Percentiles rank a stretch among this genome's conserved stretches.
These are phyloP conservation scores for Albatrellus ellisii DNA, from an alignment of 768 basidiomycete species.

Conservation along the genomic window DNA sequence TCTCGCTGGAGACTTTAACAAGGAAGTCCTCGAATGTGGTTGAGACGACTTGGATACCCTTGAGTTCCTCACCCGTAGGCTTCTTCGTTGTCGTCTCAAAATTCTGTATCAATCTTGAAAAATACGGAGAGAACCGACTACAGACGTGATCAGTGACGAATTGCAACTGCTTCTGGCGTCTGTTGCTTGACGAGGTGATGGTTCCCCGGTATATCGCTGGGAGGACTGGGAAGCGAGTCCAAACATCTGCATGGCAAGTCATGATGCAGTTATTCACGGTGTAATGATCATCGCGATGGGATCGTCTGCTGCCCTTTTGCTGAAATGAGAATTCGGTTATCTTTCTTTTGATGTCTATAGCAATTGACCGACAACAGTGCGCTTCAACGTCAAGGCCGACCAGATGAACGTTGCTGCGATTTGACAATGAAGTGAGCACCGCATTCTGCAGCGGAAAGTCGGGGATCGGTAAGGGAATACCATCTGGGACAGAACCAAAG, in stretches of 20 bases:
- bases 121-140: slow-evolving; percentile 27
- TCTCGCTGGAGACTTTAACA: slow-evolving; percentile 4
- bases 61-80: slow-evolving; percentile 33
- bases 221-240: slow-evolving; percentile 47
- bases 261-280: slow-evolving; percentile 37
- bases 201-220: slow-evolving; percentile 37
- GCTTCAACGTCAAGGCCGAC: slow-evolving; percentile 24
- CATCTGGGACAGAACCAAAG: slow-evolving; percentile 38
- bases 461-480: slow-evolving; percentile 26
- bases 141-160: slow-evolving; percentile 31
- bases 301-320: slow-evolving; percentile 23
- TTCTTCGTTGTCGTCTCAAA: slow-evolving; percentile 42
- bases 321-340: slow-evolving; percentile 43
- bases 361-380: slow-evolving; percentile 26
- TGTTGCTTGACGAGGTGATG: slow-evolving; percentile 21
- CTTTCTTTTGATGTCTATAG: slow-evolving; percentile 39
- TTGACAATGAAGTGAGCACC: slow-evolving; percentile 32
- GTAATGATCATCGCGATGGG: slow-evolving; percentile 8
- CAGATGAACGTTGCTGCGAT: slow-evolving; percentile 29
- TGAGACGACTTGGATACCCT: slow-evolving; percentile 23
- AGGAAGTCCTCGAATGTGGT: slow-evolving; percentile 19
- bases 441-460: slow-evolving; percentile 15
- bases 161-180: slow-evolving; percentile 23
- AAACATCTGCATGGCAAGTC: slow-evolving; percentile 41
- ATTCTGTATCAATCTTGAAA: slow-evolving; percentile 27